phyloP scores from a whole-genome alignment of 2,329 filamentous ascomycete genomes.

The Diaporthe eres region DNA sequence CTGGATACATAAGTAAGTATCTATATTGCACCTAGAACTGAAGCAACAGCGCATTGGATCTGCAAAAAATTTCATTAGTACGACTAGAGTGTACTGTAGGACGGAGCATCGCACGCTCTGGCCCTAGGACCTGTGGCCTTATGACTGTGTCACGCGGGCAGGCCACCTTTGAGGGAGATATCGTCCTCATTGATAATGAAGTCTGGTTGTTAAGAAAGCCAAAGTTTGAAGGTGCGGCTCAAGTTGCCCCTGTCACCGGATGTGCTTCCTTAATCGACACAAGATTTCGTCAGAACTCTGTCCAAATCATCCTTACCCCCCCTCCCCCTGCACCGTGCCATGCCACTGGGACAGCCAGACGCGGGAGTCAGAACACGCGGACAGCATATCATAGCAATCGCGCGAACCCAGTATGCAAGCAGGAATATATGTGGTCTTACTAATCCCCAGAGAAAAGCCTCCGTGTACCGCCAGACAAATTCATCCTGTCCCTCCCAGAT shows the following conservation, averaged over 20 bases:
- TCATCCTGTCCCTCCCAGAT: not conserved
- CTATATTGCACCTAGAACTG: not conserved
- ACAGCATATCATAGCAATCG: not conserved
- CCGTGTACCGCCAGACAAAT: not conserved
- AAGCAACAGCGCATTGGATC: not conserved
- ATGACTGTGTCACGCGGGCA: not conserved
- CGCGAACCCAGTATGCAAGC: not conserved
- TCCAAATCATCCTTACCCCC: not conserved
- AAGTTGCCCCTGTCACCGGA: not conserved
- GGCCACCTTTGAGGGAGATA: not conserved
- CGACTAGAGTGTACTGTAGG: not conserved
- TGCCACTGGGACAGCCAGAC: not conserved
- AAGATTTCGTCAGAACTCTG: slow-evolving; percentile 17
- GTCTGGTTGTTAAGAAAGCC: no score
- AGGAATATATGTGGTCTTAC: not conserved
- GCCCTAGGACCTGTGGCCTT: not conserved
- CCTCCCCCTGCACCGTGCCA: not conserved
- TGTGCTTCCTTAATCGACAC: not conserved
- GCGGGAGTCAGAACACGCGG: not conserved
- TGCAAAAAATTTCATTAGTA: not conserved
- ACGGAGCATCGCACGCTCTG: not conserved
- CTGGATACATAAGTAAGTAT: not conserved
- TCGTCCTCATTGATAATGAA: no score
- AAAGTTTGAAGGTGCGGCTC: not conserved
- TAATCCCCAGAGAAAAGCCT: not conserved